phyloP scores from a whole-genome alignment of 2,329 filamentous ascomycete species.

The Diplodia seriata region DNA sequence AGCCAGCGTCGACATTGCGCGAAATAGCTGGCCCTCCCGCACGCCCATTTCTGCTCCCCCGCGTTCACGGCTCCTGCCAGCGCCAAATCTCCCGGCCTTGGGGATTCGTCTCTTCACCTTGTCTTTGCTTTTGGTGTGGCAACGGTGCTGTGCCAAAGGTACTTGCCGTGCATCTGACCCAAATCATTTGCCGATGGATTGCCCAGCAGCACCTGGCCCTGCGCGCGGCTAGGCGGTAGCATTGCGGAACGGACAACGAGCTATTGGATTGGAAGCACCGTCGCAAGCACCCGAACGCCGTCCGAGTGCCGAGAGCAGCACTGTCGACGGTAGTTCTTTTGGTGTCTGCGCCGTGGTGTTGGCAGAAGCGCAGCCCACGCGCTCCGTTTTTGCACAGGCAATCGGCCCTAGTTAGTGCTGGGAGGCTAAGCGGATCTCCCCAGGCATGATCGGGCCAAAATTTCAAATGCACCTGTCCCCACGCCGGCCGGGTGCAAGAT shows the following conservation, averaged over 20 bases:
- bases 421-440: constrained; percentile 23
- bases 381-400: neutral
- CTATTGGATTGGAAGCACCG: constrained; percentile 4
- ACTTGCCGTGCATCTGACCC: constrained; percentile 18
- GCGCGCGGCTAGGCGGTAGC: neutral
- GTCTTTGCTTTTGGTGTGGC: constrained; percentile 6
- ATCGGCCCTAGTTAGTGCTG: constrained; percentile 23
- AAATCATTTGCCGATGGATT: constrained; percentile 12
- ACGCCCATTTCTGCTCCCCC: constrained; percentile 10
- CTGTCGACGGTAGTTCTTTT: constrained; percentile 2
- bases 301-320: constrained; percentile 22
- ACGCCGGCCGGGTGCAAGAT: constrained; percentile 12
- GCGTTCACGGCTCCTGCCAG: constrained; percentile 8
- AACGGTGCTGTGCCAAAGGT: constrained; percentile 7
- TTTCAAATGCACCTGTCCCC: neutral
- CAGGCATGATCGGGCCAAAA: constrained; percentile 13
- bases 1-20: constrained; percentile 8
- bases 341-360: constrained; percentile 23
- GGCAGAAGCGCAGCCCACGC: neutral
- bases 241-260: neutral
- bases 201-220: neutral
- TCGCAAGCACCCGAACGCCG: constrained; percentile 2
- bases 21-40: constrained; percentile 9
- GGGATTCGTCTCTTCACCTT: neutral
- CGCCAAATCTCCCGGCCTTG: constrained; percentile 4